Evolutionary conservation across 306 rosid species (phyloP).

Genomic region (Inga laurina): DNA sequence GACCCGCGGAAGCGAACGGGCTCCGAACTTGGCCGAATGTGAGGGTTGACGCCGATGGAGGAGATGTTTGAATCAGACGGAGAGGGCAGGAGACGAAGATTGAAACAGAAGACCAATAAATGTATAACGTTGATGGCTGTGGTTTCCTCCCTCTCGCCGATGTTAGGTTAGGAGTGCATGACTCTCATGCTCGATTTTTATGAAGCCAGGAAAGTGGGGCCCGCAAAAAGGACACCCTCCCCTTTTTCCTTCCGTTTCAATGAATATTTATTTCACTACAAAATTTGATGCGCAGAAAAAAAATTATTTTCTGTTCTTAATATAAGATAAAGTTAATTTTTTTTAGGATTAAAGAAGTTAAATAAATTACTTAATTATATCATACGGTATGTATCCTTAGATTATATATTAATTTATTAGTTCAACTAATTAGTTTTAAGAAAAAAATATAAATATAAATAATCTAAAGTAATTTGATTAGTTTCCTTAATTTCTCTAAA

Average conservation of each 20-base stretch:
- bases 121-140: neutral
- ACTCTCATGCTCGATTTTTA: neutral
- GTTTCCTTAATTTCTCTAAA: no score
- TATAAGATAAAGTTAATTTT: no score
- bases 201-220: neutral
- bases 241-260: neutral
- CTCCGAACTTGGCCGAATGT: neutral
- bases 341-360: no score
- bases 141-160: neutral
- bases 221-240: neutral
- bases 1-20: neutral
- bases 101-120: neutral
- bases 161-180: neutral
- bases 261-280: no score
- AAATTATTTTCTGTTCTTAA: no score
- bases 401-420: no score
- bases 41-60: neutral
- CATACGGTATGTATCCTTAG: no score
- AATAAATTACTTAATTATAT: no score
- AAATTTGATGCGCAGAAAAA: no score
- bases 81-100: neutral
- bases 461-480: no score
- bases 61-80: neutral
- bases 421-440: no score
- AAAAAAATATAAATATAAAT: no score